phyloP scores from a whole-genome alignment of 2,329 filamentous ascomycete genomes.

The Fusarium brachygibbosum region DNA sequence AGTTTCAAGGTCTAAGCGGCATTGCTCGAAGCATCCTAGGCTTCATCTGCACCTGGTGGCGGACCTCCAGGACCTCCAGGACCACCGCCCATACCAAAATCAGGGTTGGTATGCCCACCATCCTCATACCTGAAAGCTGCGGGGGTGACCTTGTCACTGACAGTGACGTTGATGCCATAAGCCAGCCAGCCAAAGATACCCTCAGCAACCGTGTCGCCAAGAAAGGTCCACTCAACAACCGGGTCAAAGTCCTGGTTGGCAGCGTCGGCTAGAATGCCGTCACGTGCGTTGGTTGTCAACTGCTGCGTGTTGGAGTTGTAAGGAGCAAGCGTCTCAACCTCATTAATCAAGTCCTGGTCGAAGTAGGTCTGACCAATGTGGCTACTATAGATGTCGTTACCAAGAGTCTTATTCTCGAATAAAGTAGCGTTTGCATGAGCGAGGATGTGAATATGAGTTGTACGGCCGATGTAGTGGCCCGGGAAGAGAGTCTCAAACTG shows the following conservation, averaged over 20 bases:
- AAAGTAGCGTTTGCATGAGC: slow-evolving; percentile 56
- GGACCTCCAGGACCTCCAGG: not conserved
- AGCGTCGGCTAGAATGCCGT: slow-evolving; percentile 48
- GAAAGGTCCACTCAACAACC: slow-evolving; percentile 68
- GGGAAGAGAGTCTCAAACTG: slow-evolving; percentile 61
- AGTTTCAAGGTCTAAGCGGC: not conserved
- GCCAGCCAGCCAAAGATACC: slow-evolving; percentile 69
- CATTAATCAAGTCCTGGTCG: slow-evolving; percentile 67
- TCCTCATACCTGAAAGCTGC: slow-evolving; percentile 20
- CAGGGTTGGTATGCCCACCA: slow-evolving; percentile 13
- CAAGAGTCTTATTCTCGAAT: slow-evolving; percentile 53
- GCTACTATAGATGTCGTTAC: slow-evolving; percentile 58
- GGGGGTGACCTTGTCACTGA: not conserved
- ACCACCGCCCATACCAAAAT: not conserved
- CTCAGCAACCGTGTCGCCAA: slow-evolving; percentile 65
- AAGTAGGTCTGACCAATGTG: slow-evolving; percentile 77
- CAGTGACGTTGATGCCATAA: slow-evolving; percentile 60
- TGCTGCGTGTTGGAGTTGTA: slow-evolving; percentile 62
- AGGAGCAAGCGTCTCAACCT: slow-evolving; percentile 63
- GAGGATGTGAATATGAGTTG: slow-evolving; percentile 63
- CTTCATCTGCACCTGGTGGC: not conserved
- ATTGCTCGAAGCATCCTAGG: not conserved
- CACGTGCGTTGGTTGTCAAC: slow-evolving; percentile 38
- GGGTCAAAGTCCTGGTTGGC: slow-evolving; percentile 70
- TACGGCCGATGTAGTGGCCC: slow-evolving; percentile 60